Base-by-base conservation (phyloP, 345 rosid species). In the Heritiera fomes region DNA sequence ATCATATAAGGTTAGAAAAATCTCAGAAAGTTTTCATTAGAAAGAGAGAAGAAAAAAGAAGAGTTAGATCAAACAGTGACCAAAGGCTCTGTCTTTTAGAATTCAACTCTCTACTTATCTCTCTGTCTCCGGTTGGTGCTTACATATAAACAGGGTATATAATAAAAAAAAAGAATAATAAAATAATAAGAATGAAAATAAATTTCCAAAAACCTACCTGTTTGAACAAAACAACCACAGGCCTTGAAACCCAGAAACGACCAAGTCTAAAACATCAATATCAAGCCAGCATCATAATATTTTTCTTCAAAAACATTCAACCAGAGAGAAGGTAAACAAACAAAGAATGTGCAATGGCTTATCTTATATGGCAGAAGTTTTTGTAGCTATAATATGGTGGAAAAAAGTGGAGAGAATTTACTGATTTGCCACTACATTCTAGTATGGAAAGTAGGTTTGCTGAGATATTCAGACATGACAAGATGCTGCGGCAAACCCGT, bases 221-320 rank as follows among this genome's bases (percentile, higher is more conserved):
- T 78, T 71, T 75, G 71, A 80, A 80, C 58, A 73, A 74, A 49
- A 66, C 69, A 75, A 77, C 6, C 68, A 45, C 46, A 62, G 12
- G 34, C 64, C 45, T 82, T 12, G 55, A 58, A 74, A 66, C 62
- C n/a, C 46, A 23, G 18, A 66, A 76, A 81, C 40, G 84, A 85
- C 81, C 73, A 60, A 64, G 83, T 83, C 84, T 79, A 56, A 72
- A 38, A 64, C 71, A 62, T 1, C 62, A 71, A 76, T 66, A 49
- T 66, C 77, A 81, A 79, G 61, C 45, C 50, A 60, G 77, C 38
- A 34, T 34, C 38, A 34, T 34, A 0, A 34, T 34, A 2, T 34
- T 43, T 38, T 13, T 47, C 4, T n/a, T 69, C n/a, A 47, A 76
- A 59, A 46, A 18, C 47, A 49, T 8, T 5, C 53, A 76, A 17